Conservation (phyloP, 2,329 filamentous ascomycete genomes). For the Colletotrichum sp. region DNA sequence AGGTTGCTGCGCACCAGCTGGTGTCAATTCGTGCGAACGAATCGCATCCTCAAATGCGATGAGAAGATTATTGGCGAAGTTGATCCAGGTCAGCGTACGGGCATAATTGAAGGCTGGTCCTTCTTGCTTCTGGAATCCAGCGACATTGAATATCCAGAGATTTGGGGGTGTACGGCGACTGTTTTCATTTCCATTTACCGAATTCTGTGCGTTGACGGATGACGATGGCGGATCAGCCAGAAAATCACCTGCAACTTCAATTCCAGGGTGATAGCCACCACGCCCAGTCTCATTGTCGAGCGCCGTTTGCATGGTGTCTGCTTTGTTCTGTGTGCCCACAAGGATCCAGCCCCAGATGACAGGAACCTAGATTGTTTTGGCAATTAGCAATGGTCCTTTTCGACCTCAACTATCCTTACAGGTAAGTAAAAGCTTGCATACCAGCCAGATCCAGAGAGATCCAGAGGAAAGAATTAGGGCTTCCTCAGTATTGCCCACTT, state of each 20-base stretch:
- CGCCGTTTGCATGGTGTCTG: background rate
- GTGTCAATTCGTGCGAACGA: accelerated
- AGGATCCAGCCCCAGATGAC: background rate
- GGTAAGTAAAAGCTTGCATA: background rate
- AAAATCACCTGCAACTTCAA: accelerated
- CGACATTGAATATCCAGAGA: background rate
- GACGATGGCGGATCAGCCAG: accelerated
- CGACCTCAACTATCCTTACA: too few relatives aligned
- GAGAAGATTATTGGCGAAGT: background rate
- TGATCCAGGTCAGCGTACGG: background rate
- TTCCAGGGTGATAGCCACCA: background rate
- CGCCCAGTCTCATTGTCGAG: too few relatives aligned
- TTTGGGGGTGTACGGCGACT: too few relatives aligned
- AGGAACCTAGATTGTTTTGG: background rate
- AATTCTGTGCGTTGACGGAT: background rate
- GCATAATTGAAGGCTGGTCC: background rate
- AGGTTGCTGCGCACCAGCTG: background rate
- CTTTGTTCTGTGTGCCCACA: background rate
- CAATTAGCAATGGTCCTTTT: background rate
- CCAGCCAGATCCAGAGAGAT: background rate
- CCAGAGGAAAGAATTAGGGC: accelerated
- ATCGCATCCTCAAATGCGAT: background rate
- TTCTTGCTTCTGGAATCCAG: background rate
- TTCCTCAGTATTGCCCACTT: background rate
- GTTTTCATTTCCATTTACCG: accelerated